Percentiles rank a stretch among this genome's conserved stretches.
Conservation (phyloP, 2,329 filamentous ascomycete genomes). For the Trichoderma aggressivum region DNA sequence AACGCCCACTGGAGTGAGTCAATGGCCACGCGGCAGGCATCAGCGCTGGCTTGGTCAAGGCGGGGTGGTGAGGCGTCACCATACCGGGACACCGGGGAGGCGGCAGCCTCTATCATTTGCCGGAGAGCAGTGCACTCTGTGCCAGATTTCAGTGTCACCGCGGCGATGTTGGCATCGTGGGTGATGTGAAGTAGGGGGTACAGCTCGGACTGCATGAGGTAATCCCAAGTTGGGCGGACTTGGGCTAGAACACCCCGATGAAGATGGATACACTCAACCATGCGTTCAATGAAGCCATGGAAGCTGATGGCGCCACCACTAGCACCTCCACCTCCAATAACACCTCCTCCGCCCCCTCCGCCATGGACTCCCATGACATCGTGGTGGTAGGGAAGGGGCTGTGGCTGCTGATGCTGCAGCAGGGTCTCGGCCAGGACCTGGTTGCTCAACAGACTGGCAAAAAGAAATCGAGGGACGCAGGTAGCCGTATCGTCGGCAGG, state of each 20-base stretch:
- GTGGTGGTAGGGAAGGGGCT: conserved; percentile 14
- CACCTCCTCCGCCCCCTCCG: neutral
- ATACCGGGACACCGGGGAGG: conserved; percentile 29
- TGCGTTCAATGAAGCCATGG: conserved; percentile 38
- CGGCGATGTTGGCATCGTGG: conserved; percentile 15
- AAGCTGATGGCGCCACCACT: conserved; percentile 29
- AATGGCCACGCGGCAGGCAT: conserved; percentile 31
- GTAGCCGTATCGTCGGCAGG: conserved; percentile 26
- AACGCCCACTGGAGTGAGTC: conserved; percentile 34
- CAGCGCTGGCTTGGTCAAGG: conserved; percentile 27
- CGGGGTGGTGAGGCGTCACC: conserved; percentile 24
- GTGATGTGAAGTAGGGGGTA: conserved; percentile 27
- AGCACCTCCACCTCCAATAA: neutral
- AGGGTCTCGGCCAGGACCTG: conserved; percentile 49
- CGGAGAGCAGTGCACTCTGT: conserved; percentile 28
- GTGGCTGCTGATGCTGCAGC: conserved; percentile 29
- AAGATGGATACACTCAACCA: conserved; percentile 40
- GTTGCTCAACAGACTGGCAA: conserved; percentile 42
- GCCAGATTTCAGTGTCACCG: conserved; percentile 20
- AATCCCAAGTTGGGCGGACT: conserved; percentile 33
- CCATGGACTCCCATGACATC: conserved; percentile 10
- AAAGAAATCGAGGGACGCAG: conserved; percentile 43
- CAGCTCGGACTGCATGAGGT: conserved; percentile 36
- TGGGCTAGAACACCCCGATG: conserved; percentile 42
- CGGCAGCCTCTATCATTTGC: conserved; percentile 18